Conservation (phyloP, 306 rosid genomes). For the Ormosia emarginata region DNA sequence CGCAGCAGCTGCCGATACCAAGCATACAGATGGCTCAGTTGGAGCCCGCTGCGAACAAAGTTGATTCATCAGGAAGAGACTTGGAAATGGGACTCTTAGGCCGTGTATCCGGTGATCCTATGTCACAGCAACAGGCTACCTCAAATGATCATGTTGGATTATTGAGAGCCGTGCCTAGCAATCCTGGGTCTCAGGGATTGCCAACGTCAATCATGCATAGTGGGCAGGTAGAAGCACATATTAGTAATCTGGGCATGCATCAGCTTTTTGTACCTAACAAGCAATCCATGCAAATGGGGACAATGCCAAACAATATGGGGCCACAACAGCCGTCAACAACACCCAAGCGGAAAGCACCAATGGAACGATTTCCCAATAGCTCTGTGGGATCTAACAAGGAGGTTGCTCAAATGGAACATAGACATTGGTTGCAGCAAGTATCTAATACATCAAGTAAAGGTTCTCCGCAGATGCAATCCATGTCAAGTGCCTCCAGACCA, state of each 20-base stretch:
- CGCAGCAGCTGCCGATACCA: constrained; percentile 35
- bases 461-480: constrained; percentile 39
- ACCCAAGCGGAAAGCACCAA: constrained; percentile 66
- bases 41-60: constrained; percentile 47
- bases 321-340: constrained; percentile 38
- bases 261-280: constrained; percentile 26
- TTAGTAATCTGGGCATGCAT: constrained; percentile 29
- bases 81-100: constrained; percentile 44
- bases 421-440: constrained; percentile 77
- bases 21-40: constrained; percentile 59
- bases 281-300: constrained; percentile 46
- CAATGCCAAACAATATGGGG: constrained; percentile 23
- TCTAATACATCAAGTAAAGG: constrained; percentile 41
- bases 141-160: constrained; percentile 39
- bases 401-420: constrained; percentile 45
- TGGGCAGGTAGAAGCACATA: constrained; percentile 37
- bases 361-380: constrained; percentile 37
- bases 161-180: constrained; percentile 32
- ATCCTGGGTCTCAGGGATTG: constrained; percentile 40
- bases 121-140: constrained; percentile 38
- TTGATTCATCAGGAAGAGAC: constrained; percentile 52
- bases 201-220: constrained; percentile 32
- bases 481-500: constrained; percentile 32
- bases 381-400: constrained; percentile 48
- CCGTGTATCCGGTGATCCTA: constrained; percentile 40